Base-by-base conservation (phyloP, 768 basidiomycete genomes). In the Ephemerocybe angulata region DNA sequence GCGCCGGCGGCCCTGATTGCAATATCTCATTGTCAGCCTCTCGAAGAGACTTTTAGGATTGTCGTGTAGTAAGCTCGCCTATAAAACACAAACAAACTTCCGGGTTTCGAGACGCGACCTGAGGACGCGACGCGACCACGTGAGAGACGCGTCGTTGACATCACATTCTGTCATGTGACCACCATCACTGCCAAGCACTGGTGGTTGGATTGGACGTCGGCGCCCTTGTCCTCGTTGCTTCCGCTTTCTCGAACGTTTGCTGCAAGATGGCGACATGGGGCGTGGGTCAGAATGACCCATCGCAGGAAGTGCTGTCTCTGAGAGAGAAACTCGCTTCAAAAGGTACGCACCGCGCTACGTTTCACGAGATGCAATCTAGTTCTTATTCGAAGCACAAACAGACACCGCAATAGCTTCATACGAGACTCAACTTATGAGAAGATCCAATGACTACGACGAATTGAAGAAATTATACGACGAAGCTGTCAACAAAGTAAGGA, bases 281-380 rank as follows among this genome's bases (percentile, higher is more conserved):
- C 58, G 58, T 80, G 31, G 80, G 78, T 11, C 65, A 66, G 4
- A 72, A 76, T 54, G 80, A 81, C 64, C 68, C 78, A 35, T 71
- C 78, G 7, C 76, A 78, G 52, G 76, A 79, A 62, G 68, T 73
- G n/a, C 74, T 73, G 54, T 64, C 71, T 17, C 68, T 73, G 42
- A 80, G 70, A 68, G 76, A 80, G 60, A 78, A 76, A 61, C 56
- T 81, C 52, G 66, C 76, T 6, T 78, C 75, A 65, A 78, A 79
- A 76, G 81, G 81, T 78, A 41, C 30, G 64, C 55, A 21, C 35
- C n/a, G n/a, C n/a, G 25, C 11, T 28, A 37, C 56, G 27, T 13
- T 25, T 4, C 13, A 8, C 35, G 4, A 11, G 12, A 28, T n/a
- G 3, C 38, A 11, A 31, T 21, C 33, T 15, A 11, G 21, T 55